phyloP scores from a whole-genome alignment of 768 basidiomycete species.

The Psilocybe cyanescens region DNA sequence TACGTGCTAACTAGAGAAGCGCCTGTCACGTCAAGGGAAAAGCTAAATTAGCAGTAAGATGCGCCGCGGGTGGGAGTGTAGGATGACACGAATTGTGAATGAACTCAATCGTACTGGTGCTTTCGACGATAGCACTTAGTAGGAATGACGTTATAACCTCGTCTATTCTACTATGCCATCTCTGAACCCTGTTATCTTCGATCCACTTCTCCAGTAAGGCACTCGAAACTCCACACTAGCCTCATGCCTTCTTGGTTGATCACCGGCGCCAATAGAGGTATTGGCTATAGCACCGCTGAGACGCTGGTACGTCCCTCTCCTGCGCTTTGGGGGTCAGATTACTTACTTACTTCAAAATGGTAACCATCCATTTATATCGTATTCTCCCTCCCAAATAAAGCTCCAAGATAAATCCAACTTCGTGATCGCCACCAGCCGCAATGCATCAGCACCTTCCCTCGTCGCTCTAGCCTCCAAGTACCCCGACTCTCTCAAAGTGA shows the following conservation, averaged over 20 bases:
- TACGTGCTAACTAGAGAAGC: too few species aligned
- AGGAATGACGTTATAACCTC: too few species aligned
- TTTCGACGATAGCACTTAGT: too few species aligned
- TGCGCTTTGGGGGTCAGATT: too few species aligned
- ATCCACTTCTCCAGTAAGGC: too few species aligned
- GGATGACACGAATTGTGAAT: too few species aligned
- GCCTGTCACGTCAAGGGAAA: too few species aligned
- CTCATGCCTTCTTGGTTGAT: constrained; percentile 28
- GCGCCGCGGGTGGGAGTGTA: too few species aligned
- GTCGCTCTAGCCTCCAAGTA: constrained; percentile 15
- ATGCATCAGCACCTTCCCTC: constrained; percentile 10
- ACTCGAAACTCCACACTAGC: not conserved
- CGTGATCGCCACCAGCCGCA: constrained; percentile 27
- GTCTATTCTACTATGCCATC: too few species aligned
- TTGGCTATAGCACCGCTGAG: constrained; percentile 22
- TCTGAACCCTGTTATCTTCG: too few species aligned
- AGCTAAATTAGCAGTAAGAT: too few species aligned
- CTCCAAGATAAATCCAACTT: constrained; percentile 25
- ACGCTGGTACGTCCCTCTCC: constrained; percentile 14
- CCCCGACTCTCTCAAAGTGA: constrained; percentile 17
- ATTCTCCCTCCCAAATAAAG: constrained; percentile 9
- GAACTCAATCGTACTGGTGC: too few species aligned
- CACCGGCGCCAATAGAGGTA: constrained; percentile 28
- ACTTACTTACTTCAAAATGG: not conserved
- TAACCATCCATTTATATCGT: not conserved